Percentiles rank a stretch among this genome's conserved stretches.
phyloP scores from a whole-genome alignment of 164 flowering plant species.

The Cinnamomum micranthum region DNA sequence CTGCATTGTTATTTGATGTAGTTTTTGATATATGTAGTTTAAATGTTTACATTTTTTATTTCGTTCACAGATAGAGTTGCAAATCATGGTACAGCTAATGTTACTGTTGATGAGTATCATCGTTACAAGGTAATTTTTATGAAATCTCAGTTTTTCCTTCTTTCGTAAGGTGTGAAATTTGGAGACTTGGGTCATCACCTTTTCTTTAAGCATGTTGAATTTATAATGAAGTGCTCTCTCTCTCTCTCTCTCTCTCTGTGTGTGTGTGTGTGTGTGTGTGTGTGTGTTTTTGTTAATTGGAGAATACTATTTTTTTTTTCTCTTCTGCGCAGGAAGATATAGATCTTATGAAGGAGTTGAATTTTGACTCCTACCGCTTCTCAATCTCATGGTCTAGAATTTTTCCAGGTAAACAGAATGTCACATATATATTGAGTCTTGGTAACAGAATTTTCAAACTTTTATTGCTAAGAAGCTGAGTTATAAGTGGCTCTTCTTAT shows the following conservation, averaged over 20 bases:
- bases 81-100: constrained; percentile 15
- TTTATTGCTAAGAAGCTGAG: constrained; percentile 2
- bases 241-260: too few species aligned
- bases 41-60: background rate
- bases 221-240: too few species aligned
- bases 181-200: too few species aligned
- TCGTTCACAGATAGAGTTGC: constrained; percentile 17
- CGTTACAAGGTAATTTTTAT: constrained; percentile 21
- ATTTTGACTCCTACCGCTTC: constrained; percentile 41
- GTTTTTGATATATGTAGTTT: background rate
- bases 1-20: background rate
- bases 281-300: too few species aligned
- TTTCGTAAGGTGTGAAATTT: too few species aligned
- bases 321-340: constrained; percentile 31
- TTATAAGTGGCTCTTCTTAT: background rate
- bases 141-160: background rate
- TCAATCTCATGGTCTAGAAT: constrained; percentile 51
- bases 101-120: constrained; percentile 30
- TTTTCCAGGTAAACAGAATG: constrained; percentile 27
- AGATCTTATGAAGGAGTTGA: constrained; percentile 23
- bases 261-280: too few species aligned
- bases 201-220: background rate
- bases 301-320: background rate
- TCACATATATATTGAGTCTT: too few species aligned
- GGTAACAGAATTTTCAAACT: background rate